A percentile compares a stretch with the other conserved stretches of the same genome.
Evolutionary conservation across 768 basidiomycete species (phyloP).

Genomic region (Dioszegia crocea): DNA sequence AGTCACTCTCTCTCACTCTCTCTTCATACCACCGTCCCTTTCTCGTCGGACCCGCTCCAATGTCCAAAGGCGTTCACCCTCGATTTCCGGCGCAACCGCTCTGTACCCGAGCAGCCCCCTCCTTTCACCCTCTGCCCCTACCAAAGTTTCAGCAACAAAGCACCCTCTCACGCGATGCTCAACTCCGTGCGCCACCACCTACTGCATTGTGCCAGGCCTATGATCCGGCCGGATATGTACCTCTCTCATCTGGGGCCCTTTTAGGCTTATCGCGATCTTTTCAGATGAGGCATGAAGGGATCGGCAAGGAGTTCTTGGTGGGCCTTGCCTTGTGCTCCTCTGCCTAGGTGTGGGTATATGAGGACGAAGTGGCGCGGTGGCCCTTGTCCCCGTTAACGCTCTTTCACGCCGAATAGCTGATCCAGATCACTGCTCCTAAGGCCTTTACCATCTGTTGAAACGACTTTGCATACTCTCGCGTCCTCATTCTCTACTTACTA

Average conservation of each 20-base stretch:
- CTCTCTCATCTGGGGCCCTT: background rate
- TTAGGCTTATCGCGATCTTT: background rate
- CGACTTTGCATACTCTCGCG: too few relatives aligned
- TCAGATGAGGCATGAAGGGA: constrained; percentile 1
- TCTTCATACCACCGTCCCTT: too few relatives aligned
- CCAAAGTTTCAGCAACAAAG: background rate
- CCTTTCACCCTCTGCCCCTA: background rate
- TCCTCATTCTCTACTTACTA: background rate
- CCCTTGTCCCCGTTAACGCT: too few relatives aligned
- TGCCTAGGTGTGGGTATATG: background rate
- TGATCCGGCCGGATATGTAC: background rate
- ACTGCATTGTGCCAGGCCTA: constrained; percentile 3
- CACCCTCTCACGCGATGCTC: background rate
- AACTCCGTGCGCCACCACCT: background rate
- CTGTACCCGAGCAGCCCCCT: background rate
- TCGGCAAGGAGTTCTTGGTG: background rate
- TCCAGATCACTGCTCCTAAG: too few relatives aligned
- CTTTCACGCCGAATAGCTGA: too few relatives aligned
- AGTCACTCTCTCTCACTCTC: too few relatives aligned
- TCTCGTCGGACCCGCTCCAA: background rate
- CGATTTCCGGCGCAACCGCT: too few relatives aligned
- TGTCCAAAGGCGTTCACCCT: background rate
- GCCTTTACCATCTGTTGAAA: too few relatives aligned
- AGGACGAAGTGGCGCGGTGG: too few relatives aligned
- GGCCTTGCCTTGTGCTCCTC: constrained; percentile 1